Percentiles rank a stretch among this genome's conserved stretches.
phyloP scores from a whole-genome alignment of 345 rosid genomes.

The Eucalyptus paniculata region DNA sequence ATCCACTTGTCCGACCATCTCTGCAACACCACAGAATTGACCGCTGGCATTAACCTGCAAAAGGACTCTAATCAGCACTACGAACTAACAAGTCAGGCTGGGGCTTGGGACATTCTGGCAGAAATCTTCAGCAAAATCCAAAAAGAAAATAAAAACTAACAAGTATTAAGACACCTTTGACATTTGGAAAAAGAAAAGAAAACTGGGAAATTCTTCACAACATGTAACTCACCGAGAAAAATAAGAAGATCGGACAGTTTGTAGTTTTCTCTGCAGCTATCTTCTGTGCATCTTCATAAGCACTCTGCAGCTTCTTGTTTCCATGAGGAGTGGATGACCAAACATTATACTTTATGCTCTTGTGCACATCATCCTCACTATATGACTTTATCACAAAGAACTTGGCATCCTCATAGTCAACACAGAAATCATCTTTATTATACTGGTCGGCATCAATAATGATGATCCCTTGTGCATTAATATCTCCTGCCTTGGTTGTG shows the following conservation, averaged over 20 bases:
- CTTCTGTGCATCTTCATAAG: slow-evolving; percentile 70
- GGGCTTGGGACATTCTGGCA: neutral
- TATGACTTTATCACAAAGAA: slow-evolving; percentile 92
- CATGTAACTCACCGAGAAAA: slow-evolving; percentile 68
- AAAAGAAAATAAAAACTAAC: neutral
- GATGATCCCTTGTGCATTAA: slow-evolving; percentile 50
- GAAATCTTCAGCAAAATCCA: neutral
- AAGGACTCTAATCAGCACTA: neutral
- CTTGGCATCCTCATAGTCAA: slow-evolving; percentile 49
- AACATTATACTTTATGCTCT: slow-evolving; percentile 84
- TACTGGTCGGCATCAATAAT: slow-evolving; percentile 49
- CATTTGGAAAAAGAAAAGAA: neutral
- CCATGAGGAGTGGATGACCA: slow-evolving; percentile 98
- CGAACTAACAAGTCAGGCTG: neutral
- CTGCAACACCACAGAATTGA: slow-evolving; percentile 94
- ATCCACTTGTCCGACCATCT: slow-evolving; percentile 90
- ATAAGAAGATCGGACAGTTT: slow-evolving; percentile 67
- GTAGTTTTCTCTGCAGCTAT: slow-evolving; percentile 30
- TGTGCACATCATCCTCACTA: slow-evolving; percentile 98
- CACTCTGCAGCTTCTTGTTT: slow-evolving; percentile 80
- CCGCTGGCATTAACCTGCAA: slow-evolving; percentile 93
- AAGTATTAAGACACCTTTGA: neutral
- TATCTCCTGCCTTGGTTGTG: slow-evolving; percentile 46
- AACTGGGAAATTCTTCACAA: neutral
- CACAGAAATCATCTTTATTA: slow-evolving; percentile 61